Base-by-base conservation (phyloP, 495 filamentous ascomycete species). In the Penicillium chermesinum region DNA sequence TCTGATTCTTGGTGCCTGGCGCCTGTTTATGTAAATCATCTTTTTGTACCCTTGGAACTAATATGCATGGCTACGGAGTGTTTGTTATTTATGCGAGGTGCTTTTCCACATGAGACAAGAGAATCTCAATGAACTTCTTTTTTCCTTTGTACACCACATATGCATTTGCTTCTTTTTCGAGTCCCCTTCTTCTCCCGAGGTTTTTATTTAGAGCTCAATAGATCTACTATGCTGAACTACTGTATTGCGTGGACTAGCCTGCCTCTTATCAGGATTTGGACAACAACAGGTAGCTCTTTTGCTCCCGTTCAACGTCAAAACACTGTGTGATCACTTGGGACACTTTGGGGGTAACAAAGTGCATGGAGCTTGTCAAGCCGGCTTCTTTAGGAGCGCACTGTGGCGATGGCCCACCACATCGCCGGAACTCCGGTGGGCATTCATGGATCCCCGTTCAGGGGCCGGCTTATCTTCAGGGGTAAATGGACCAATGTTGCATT, bases 1-100 rank as follows among this genome's bases (percentile, higher is more conserved):
- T 47, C 67, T 98, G 67, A 78, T 96, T 68, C 75, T 97, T 61
- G 91, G 93, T 89, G 90, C 88, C 62, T 97, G 91, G 91, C 81
- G 91, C 55, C 72, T 97, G 65, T 82, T 97, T 59, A 79, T 78
- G 75, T 79, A 58, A 75, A 48, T 7, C 21, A 10, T n/a, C 25
- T 18, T 8, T 36, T 37, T 30, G 25, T 5, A 30, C 25, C 10
- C 4, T 30, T 30, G 25, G 25, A 30, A 30, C 41, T n/a, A 35
- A 40, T 48, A 36, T 58, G 58, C 58, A 63, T 63, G 27, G 49
- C 44, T 50, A 52, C 27, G 61, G 54, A 54, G 61, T 52, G 54
- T 41, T 49, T 37, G 42, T 48, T 48, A 44, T 49, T 50, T 14
- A 35, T 30, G 14, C 20, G 25, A 30, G n/a, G n/a, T n/a, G 10